Evolutionary conservation across 352 stramenopile genomes (phyloP), one percentile per base, ranked within the genome.

Genomic region (Phytopythium helicoides): DNA sequence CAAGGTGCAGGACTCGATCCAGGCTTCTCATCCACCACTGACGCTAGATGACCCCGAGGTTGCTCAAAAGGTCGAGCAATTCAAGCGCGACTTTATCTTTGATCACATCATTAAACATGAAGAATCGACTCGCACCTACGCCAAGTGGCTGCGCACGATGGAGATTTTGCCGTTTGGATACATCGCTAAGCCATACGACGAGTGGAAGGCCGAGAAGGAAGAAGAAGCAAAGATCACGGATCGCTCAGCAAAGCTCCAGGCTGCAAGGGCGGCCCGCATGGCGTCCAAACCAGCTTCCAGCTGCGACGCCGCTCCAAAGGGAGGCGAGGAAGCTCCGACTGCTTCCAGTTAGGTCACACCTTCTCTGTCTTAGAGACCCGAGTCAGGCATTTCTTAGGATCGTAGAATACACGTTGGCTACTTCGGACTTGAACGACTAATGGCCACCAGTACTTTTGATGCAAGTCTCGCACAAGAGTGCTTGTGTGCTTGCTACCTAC

Each of bases 81-180:
- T 95, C 56, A 95, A 94, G 62, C 73, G 67, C 45, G 64, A 81
- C 40, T 61, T 69, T 51, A 94, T 95, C 58, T 92, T 89, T 47
- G 65, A 78, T 39, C 79, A 94, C 58, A 95, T 95, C 52, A 88
- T 95, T 41, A 70, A 81, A 39, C 80, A 93, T 62, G 86, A 95
- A 56, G 67, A 83, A 15, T 39, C 56, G 12, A 87, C 84, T 34
- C 82, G 78, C 28, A 88, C 82, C 39, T 95, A 92, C 53, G 81
- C 81, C 49, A 87, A 86, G 52, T 95, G 85, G 85, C 56, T 95
- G 50, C 70, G 78, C 23, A 76, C 76, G 40, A 71, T 95, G 40
- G 79, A 86, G 34, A 44, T 66, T 15, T 57, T 93, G 48, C 83
- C 85, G 23, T 92, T 92, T 33, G 62, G 76, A 49, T 95, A 95